phyloP scores from a whole-genome alignment of 306 rosid genomes.

The Ochetophila trinervis region DNA sequence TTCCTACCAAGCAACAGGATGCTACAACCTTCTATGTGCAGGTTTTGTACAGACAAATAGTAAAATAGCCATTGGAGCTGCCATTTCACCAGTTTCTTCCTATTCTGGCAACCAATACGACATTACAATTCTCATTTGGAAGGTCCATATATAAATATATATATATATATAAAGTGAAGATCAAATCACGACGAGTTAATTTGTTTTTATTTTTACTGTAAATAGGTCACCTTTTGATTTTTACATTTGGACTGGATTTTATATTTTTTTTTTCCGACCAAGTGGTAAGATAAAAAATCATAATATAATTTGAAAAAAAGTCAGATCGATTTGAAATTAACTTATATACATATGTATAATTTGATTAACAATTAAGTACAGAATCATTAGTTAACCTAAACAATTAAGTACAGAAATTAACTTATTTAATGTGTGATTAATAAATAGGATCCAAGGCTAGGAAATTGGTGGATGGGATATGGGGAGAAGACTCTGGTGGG shows the following conservation, averaged over 20 bases:
- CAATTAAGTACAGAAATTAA: too few relatives aligned
- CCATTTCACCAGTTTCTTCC: conserved; percentile 87
- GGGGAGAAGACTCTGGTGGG: conserved; percentile 73
- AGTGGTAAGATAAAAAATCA: too few relatives aligned
- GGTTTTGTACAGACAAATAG: conserved; percentile 87
- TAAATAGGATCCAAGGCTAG: conserved; percentile 73
- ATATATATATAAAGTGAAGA: too few relatives aligned
- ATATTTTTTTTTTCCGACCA: too few relatives aligned
- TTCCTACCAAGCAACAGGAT: conserved; percentile 80
- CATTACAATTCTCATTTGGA: conserved; percentile 84
- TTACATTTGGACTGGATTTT: too few relatives aligned
- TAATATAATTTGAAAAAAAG: too few relatives aligned
- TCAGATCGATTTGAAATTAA: too few relatives aligned
- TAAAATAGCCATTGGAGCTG: conserved; percentile 87
- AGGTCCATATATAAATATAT: conserved; percentile 37
- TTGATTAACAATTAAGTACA: too few relatives aligned
- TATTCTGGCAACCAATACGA: conserved; percentile 57
- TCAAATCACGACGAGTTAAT: too few relatives aligned
- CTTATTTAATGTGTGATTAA: not conserved
- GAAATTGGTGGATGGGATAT: conserved; percentile 98
- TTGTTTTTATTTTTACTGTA: too few relatives aligned
- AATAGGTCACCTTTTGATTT: too few relatives aligned
- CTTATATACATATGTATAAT: not conserved
- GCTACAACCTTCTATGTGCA: conserved; percentile 89
- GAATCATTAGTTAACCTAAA: too few relatives aligned